Percentiles rank a stretch among this genome's conserved stretches.
Conservation (phyloP, 2,329 filamentous ascomycete species). For the Pyrenophora graminea region DNA sequence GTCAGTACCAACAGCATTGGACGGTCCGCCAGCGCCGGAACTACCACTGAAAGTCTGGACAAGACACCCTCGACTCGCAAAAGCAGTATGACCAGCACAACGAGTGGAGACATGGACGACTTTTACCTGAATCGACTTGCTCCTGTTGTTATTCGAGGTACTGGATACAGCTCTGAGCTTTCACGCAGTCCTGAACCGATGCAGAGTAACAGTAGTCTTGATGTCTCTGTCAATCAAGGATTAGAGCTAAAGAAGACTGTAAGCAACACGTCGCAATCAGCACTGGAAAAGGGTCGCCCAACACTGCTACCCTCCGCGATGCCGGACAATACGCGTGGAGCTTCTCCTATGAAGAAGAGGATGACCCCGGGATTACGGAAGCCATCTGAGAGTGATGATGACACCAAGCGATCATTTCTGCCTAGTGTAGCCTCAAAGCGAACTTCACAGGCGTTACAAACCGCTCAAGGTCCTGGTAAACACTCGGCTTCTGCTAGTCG, state of each 20-base stretch:
- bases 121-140: slow-evolving; percentile 52
- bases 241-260: slow-evolving; percentile 25
- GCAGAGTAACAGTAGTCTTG: slow-evolving; percentile 43
- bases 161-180: slow-evolving; percentile 46
- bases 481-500: slow-evolving; percentile 20
- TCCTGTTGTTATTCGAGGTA: slow-evolving; percentile 52
- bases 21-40: slow-evolving; percentile 53
- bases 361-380: slow-evolving; percentile 29
- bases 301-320: slow-evolving; percentile 45
- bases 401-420: slow-evolving; percentile 40
- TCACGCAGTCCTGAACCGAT: slow-evolving; percentile 44
- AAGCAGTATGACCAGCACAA: slow-evolving; percentile 50
- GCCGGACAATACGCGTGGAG: slow-evolving; percentile 39
- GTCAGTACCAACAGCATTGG: slow-evolving; percentile 55
- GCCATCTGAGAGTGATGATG: slow-evolving; percentile 46
- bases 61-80: slow-evolving; percentile 47
- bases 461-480: slow-evolving; percentile 24
- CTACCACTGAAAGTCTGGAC: slow-evolving; percentile 40
- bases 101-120: slow-evolving; percentile 50
- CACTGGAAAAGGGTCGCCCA: slow-evolving; percentile 27
- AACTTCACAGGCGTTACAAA: slow-evolving; percentile 33
- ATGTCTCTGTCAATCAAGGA: slow-evolving; percentile 24
- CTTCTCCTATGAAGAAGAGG: slow-evolving; percentile 42
- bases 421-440: slow-evolving; percentile 36
- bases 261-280: slow-evolving; percentile 24